Conservation (phyloP, 2,329 filamentous ascomycete species). For the Fusarium ramigenum region DNA sequence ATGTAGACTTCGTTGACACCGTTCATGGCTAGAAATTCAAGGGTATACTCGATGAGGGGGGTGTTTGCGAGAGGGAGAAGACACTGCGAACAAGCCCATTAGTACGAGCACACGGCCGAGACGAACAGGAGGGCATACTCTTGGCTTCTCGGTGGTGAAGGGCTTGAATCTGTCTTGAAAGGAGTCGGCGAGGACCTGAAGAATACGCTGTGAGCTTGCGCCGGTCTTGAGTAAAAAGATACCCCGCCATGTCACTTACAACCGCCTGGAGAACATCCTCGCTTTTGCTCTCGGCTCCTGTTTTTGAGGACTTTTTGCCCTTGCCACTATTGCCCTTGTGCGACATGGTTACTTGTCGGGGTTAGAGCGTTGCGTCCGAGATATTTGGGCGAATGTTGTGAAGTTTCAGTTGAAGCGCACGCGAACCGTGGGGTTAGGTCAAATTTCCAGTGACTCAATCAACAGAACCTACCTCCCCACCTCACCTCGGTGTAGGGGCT, state of each 20-base stretch:
- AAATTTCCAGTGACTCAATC: slow-evolving; percentile 47
- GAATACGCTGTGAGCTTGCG: slow-evolving; percentile 33
- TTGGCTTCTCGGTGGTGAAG: slow-evolving; percentile 86
- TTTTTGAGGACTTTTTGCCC: slow-evolving; percentile 63
- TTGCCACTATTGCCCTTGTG: slow-evolving; percentile 58
- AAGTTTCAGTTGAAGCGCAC: slow-evolving; percentile 22
- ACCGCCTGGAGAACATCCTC: slow-evolving; percentile 69
- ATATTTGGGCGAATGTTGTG: slow-evolving; percentile 18
- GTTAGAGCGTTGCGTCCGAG: slow-evolving; percentile 21
- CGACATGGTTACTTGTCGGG: slow-evolving; percentile 51
- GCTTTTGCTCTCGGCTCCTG: slow-evolving; percentile 62
- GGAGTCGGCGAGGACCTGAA: slow-evolving; percentile 87
- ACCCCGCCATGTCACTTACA: slow-evolving; percentile 53
- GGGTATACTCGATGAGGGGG: slow-evolving; percentile 95
- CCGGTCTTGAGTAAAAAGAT: slow-evolving; percentile 17
- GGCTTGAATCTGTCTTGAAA: slow-evolving; percentile 93
- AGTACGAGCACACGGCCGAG: slow-evolving; percentile 12
- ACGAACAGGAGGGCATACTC: slow-evolving; percentile 64
- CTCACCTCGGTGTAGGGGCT: slow-evolving; percentile 40
- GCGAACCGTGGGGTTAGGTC: slow-evolving; percentile 30
- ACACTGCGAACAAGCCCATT: slow-evolving; percentile 66
- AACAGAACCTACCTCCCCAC: slow-evolving; percentile 31
- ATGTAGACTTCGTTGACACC: slow-evolving; percentile 95
- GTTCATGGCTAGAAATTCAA: slow-evolving; percentile 94
- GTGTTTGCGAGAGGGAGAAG: slow-evolving; percentile 92